Evolutionary conservation across 805 yeast genomes (phyloP).

Genomic region (Schizosaccharomyces osmophilus): DNA sequence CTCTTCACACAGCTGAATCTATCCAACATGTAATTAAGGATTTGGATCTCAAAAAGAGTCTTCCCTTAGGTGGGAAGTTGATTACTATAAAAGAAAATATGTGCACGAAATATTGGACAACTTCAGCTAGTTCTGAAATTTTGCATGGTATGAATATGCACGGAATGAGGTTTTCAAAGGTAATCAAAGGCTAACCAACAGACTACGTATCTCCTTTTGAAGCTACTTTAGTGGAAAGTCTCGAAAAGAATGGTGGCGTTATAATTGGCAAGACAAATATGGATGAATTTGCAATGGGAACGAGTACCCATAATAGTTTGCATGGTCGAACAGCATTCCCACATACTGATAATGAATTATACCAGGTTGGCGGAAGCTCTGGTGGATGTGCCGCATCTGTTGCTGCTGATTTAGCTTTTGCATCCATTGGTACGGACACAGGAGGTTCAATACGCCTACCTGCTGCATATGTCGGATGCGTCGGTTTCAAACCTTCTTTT

Average conservation of each 20-base stretch:
- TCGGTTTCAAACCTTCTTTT: conserved; percentile 83
- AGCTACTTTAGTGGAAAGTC: conserved; percentile 40
- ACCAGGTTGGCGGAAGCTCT: conserved; percentile 66
- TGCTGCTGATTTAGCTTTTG: conserved; percentile 41
- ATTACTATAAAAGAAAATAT: too few relatives aligned
- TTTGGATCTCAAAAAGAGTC: too few relatives aligned
- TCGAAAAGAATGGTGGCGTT: conserved; percentile 28
- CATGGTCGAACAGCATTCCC: conserved; percentile 13
- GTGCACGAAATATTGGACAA: too few relatives aligned
- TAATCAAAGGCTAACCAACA: conserved; percentile 1
- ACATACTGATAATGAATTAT: conserved; percentile 20
- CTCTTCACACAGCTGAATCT: too few relatives aligned
- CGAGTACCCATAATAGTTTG: background rate
- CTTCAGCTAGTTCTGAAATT: too few relatives aligned
- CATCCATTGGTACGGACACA: conserved; percentile 63
- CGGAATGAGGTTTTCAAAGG: too few relatives aligned
- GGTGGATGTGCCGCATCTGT: conserved; percentile 94
- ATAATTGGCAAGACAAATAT: conserved; percentile 61
- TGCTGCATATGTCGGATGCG: conserved; percentile 58
- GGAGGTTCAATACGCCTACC: conserved; percentile 93
- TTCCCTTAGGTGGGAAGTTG: too few relatives aligned
- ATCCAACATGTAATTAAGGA: too few relatives aligned
- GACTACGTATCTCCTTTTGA: conserved; percentile 52
- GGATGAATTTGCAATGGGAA: conserved; percentile 97
- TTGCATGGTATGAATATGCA: too few relatives aligned